These are phyloP conservation scores for Lotus japonicus DNA, from an alignment of 306 rosid species.

Conservation along the genomic window DNA sequence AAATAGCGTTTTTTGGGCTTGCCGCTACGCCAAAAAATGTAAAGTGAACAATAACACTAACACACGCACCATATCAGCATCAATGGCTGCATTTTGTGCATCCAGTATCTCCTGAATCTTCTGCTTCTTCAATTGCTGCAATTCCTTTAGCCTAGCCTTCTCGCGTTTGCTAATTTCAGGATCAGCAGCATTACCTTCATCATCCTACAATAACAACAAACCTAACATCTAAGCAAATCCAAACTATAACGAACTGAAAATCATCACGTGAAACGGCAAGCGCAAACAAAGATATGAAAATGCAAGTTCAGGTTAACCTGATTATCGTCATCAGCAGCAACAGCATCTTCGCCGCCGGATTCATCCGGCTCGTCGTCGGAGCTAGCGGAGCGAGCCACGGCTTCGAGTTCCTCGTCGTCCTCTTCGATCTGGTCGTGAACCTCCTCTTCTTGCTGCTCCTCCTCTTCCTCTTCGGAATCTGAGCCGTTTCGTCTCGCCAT, in stretches of 20 bases:
- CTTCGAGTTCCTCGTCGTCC: constrained; percentile 92
- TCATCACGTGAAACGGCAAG: not conserved
- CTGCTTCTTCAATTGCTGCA: constrained; percentile 79
- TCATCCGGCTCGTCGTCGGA: constrained; percentile 50
- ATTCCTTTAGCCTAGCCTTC: constrained; percentile 66
- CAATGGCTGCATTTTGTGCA: constrained; percentile 83
- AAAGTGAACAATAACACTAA: constrained; percentile 40
- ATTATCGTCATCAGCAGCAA: constrained; percentile 28
- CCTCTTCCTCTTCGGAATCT: constrained; percentile 53
- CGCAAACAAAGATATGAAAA: not conserved
- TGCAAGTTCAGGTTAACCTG: constrained; percentile 25
- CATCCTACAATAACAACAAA: constrained; percentile 32
- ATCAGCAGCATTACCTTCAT: constrained; percentile 37
- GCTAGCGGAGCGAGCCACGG: constrained; percentile 82
- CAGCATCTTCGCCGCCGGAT: constrained; percentile 33
- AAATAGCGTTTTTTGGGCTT: no score
- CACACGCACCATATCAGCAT: constrained; percentile 79
- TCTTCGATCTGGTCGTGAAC: constrained; percentile 60
- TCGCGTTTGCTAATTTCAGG: constrained; percentile 79
- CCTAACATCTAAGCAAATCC: not conserved
- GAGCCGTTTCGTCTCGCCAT: constrained; percentile 60
- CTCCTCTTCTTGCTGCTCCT: constrained; percentile 67
- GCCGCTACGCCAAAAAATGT: no score
- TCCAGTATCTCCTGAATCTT: constrained; percentile 91
- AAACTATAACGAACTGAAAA: not conserved